Conservation (phyloP, 345 rosid species). For the Gossypium ekmanianum region DNA sequence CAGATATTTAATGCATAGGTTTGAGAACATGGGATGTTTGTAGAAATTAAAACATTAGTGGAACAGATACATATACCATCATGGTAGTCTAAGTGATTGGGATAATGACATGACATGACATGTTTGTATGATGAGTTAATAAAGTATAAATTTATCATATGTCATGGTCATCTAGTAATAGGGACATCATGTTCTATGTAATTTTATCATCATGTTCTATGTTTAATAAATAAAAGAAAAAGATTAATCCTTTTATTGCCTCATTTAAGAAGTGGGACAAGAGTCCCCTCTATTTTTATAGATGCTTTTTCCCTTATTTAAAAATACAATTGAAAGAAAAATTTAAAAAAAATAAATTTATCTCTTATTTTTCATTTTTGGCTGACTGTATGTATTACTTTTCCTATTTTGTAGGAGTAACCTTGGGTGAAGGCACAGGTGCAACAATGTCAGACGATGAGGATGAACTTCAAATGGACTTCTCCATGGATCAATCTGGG, state of each 20-base stretch:
- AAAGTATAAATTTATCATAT: background rate
- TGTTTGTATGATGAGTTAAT: background rate
- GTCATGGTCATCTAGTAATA: background rate
- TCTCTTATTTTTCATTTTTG: too few species aligned
- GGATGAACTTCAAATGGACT: conserved; percentile 83
- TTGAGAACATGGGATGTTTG: background rate
- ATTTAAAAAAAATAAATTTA: too few species aligned
- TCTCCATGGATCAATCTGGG: conserved; percentile 61
- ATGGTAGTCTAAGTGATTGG: background rate
- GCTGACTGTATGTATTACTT: too few species aligned
- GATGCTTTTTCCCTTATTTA: background rate
- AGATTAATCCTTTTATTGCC: background rate
- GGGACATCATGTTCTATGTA: background rate
- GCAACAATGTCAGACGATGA: conserved; percentile 98
- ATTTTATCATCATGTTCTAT: too few species aligned
- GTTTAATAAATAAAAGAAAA: background rate
- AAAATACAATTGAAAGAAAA: too few species aligned
- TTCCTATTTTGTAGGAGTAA: conserved; percentile 40
- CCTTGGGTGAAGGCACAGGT: conserved; percentile 78
- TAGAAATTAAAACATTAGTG: background rate
- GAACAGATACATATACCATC: background rate
- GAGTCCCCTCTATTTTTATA: background rate
- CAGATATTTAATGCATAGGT: background rate
- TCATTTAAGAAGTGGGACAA: conserved; percentile 9
- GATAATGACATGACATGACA: background rate